Evolutionary conservation across 768 basidiomycete species (phyloP).

Genomic region (Exsudoporus frostii): DNA sequence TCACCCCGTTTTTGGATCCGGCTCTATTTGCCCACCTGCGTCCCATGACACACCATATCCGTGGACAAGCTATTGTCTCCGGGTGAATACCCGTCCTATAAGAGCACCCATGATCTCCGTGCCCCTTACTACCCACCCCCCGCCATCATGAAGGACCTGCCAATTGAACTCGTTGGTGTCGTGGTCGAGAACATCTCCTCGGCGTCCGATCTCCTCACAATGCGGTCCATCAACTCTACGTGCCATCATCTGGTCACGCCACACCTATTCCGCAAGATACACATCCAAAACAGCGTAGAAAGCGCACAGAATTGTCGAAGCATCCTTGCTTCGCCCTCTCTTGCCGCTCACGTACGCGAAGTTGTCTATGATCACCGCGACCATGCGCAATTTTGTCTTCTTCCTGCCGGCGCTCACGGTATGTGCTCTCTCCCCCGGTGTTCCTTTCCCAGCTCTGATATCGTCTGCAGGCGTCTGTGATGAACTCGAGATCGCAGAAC

Average conservation of each 20-base stretch:
- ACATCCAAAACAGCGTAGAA: slow-evolving; percentile 23
- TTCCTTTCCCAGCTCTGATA: not conserved
- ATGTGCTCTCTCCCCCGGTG: not conserved
- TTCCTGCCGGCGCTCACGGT: slow-evolving; percentile 16
- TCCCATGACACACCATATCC: slow-evolving; percentile 1
- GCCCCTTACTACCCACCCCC: not conserved
- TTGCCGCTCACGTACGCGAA: slow-evolving; percentile 25
- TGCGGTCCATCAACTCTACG: slow-evolving; percentile 26
- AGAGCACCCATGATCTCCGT: not conserved
- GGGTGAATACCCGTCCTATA: not conserved
- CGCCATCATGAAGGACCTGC: slow-evolving; percentile 21
- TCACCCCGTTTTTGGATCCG: not conserved
- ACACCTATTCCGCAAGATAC: slow-evolving; percentile 20
- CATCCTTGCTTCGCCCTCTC: slow-evolving; percentile 20
- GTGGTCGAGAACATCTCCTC: slow-evolving; percentile 24
- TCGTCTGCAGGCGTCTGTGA: slow-evolving; percentile 17
- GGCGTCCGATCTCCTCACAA: slow-evolving; percentile 26
- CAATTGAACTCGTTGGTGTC: slow-evolving; percentile 27
- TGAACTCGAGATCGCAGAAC: slow-evolving; percentile 31
- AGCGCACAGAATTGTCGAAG: slow-evolving; percentile 25
- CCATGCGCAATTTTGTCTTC: slow-evolving; percentile 22
- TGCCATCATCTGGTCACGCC: slow-evolving; percentile 28
- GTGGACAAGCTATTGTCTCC: not conserved
- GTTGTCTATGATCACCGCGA: slow-evolving; percentile 31
- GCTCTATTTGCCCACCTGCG: not conserved